Percentiles rank a stretch among this genome's conserved stretches.
phyloP scores from a whole-genome alignment of 805 yeast genomes.

The Saccharomyces jurei region DNA sequence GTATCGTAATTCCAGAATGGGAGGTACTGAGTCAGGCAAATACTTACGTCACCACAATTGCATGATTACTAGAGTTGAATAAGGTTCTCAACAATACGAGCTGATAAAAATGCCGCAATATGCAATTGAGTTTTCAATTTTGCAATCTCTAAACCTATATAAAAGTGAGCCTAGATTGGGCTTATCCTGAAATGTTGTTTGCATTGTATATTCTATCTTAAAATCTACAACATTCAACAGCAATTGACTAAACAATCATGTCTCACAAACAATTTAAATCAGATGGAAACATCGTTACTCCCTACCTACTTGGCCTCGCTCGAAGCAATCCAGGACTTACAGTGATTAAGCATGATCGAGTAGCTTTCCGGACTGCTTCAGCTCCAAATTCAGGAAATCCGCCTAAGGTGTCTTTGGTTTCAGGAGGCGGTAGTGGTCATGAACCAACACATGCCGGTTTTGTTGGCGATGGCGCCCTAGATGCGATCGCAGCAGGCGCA shows the following conservation, averaged over 20 bases:
- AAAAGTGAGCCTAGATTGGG: not conserved
- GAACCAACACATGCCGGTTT: slow-evolving; percentile 85
- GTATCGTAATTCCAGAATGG: not conserved
- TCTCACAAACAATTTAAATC: slow-evolving; percentile 16
- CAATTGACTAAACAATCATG: slow-evolving; percentile 1
- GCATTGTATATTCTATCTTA: not conserved
- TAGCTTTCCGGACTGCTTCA: slow-evolving; percentile 10
- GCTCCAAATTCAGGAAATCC: slow-evolving; percentile 22
- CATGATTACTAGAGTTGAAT: no score
- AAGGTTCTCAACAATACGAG: not conserved
- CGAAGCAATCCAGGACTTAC: slow-evolving; percentile 14
- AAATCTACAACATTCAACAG: not conserved
- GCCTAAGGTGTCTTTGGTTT: slow-evolving; percentile 55
- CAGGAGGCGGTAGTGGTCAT: slow-evolving; percentile 90
- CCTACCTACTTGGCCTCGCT: slow-evolving; percentile 13
- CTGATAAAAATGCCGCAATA: not conserved
- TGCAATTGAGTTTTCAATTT: not conserved
- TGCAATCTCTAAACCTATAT: not conserved
- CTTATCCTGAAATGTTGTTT: not conserved
- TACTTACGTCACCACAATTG: not conserved
- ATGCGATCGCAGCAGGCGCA: slow-evolving; percentile 75
- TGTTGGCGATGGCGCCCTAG: slow-evolving; percentile 69
- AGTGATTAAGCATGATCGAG: slow-evolving; percentile 11
- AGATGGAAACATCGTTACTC: slow-evolving; percentile 15
- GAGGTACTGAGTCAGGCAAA: not conserved